These are phyloP conservation scores for Trichoderma reesei DNA, from an alignment of 495 filamentous ascomycete species.

Conservation along the genomic window DNA sequence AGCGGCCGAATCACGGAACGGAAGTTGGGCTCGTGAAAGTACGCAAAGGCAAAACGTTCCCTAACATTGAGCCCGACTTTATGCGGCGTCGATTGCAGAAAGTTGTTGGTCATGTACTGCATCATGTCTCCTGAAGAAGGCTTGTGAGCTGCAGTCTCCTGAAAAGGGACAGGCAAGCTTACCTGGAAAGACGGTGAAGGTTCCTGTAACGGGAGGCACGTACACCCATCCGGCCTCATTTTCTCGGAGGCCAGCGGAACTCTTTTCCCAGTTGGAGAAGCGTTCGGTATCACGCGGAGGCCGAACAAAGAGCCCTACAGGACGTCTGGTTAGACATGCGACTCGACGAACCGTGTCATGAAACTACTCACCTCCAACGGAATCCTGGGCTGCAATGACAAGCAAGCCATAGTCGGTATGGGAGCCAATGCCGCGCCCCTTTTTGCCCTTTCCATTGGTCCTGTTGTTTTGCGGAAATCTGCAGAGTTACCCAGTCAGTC, in stretches of 20 bases:
- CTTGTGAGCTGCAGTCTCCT: neutral
- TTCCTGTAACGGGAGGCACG: constrained; percentile 28
- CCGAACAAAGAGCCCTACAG: constrained; percentile 30
- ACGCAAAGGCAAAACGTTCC: constrained; percentile 32
- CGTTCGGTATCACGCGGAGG: constrained; percentile 25
- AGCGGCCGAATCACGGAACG: constrained; percentile 31
- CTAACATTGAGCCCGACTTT: constrained; percentile 37
- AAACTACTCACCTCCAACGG: constrained; percentile 28
- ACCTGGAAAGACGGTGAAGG: constrained; percentile 37
- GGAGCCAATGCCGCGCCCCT: constrained; percentile 35
- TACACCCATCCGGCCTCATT: constrained; percentile 34
- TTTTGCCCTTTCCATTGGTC: constrained; percentile 36
- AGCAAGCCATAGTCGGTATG: constrained; percentile 39
- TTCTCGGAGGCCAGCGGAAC: constrained; percentile 32
- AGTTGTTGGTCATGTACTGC: constrained; percentile 33
- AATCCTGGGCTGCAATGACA: constrained; percentile 35
- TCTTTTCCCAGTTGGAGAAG: constrained; percentile 35
- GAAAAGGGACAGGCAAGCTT: constrained; percentile 10
- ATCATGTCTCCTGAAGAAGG: constrained; percentile 33
- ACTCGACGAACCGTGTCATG: neutral
- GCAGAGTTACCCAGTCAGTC: neutral
- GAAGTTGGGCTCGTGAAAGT: constrained; percentile 41
- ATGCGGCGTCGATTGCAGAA: constrained; percentile 34
- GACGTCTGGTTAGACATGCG: neutral
- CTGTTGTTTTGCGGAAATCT: constrained; percentile 30